Evolutionary conservation across 305 asterid genomes (phyloP), one percentile per base, ranked within the genome.

Genomic region (Nicotiana rustica): DNA sequence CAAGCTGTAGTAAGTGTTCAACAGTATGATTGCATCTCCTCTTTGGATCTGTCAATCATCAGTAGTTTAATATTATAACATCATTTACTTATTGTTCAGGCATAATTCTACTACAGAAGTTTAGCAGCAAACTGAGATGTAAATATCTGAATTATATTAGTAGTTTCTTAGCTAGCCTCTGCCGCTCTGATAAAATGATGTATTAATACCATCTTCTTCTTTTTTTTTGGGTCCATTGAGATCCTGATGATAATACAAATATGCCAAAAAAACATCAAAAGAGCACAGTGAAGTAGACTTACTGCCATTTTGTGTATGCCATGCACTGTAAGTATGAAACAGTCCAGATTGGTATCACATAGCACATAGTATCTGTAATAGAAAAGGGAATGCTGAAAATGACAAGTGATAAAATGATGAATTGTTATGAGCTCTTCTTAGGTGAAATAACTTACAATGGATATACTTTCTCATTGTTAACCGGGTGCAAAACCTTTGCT

Each of bases 291-390:
- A 31, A 31, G 56, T 49, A 49, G 44, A 89, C 94, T 87, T 89
- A 95, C 98, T n/a, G 91, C 94, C 61, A 90, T 93, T 78, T 84
- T 87, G 35, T 83, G 86, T 82, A 93, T 86, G 81, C 93, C 93
- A 76, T 95, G 93, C 57, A 91, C 92, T 19, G 98, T 87, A 41
- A 95, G 83, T 57, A 92, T 87, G 78, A 82, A 92, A 88, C 97
- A 92, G 93, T 84, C 88, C 92, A 76, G 97, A 86, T 31, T 31
- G 33, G 33, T 31, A 86, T 92, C 98, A 71, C 95, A 91, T 77
- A 95, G 85, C 86, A 92, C 64, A 88, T 93, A 95, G 86, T 91
- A 93, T 80, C 98, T 95, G 95, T 86, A 86, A 52, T 5, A 76
- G 12, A 52, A 29, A 85, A 81, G 57, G 3, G 57, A 49, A 52